Evolutionary conservation across 1,139 yeast genomes (phyloP).

Genomic region (Nakaseomyces bracarensis): DNA sequence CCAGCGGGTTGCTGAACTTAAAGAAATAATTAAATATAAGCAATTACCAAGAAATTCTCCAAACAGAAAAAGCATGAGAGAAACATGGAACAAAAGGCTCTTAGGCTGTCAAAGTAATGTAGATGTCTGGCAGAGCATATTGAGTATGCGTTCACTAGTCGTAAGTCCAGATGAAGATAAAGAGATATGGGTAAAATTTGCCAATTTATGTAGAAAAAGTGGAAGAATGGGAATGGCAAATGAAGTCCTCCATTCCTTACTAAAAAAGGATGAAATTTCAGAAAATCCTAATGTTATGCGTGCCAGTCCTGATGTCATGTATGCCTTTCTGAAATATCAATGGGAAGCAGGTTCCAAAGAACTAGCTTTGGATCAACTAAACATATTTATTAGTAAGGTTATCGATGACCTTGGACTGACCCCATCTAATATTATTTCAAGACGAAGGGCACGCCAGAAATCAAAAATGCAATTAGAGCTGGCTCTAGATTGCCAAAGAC

Average conservation of each 20-base stretch:
- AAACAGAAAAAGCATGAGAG: slow-evolving; percentile 67
- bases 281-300: slow-evolving; percentile 53
- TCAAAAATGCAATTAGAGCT: slow-evolving; percentile 73
- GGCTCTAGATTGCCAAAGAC: slow-evolving; percentile 74
- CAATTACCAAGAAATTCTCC: slow-evolving; percentile 75
- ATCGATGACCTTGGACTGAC: slow-evolving; percentile 78
- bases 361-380: slow-evolving; percentile 78
- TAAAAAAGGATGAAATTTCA: slow-evolving; percentile 44
- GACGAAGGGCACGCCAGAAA: slow-evolving; percentile 30
- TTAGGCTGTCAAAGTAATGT: slow-evolving; percentile 94
- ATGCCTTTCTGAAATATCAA: slow-evolving; percentile 92
- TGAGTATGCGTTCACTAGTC: slow-evolving; percentile 87
- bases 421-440: slow-evolving; percentile 75
- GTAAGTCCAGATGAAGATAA: slow-evolving; percentile 93
- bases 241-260: slow-evolving; percentile 69
- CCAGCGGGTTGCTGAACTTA: slow-evolving; percentile 94
- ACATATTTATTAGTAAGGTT: slow-evolving; percentile 86
- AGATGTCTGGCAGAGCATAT: slow-evolving; percentile 96
- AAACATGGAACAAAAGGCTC: slow-evolving; percentile 89
- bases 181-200: slow-evolving; percentile 98
- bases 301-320: slow-evolving; percentile 93
- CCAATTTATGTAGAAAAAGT: slow-evolving; percentile 88
- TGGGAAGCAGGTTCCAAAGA: slow-evolving; percentile 91
- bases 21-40: slow-evolving; percentile 87
- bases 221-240: slow-evolving; percentile 90